These are phyloP conservation scores for Hypomontagnella monticulosa DNA, from an alignment of 495 filamentous ascomycete genomes.

Conservation along the genomic window DNA sequence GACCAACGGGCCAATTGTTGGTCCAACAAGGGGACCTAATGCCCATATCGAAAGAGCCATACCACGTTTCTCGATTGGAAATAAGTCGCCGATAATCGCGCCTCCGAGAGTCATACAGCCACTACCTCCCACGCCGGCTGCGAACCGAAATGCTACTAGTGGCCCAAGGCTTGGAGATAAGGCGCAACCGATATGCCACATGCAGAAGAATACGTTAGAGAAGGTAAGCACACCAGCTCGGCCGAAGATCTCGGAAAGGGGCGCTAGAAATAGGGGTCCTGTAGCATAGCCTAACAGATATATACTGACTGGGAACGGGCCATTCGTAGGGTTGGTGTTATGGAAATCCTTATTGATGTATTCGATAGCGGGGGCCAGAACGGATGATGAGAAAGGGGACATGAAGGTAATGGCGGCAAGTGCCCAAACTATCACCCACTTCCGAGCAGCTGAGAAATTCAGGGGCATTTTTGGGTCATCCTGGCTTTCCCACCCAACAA, in stretches of 20 bases:
- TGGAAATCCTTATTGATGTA: conserved; percentile 64
- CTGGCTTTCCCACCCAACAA: conserved; percentile 68
- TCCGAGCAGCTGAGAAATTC: conserved; percentile 69
- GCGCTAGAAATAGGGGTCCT: conserved; percentile 61
- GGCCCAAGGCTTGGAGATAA: conserved; percentile 65
- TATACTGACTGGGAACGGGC: conserved; percentile 52
- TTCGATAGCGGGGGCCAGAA: conserved; percentile 69
- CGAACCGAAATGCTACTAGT: conserved; percentile 72
- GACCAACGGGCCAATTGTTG: conserved; percentile 57
- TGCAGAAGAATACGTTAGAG: conserved; percentile 73
- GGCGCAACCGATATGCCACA: conserved; percentile 76
- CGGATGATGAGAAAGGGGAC: conserved; percentile 71
- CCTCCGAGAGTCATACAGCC: conserved; percentile 63
- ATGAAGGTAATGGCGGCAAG: conserved; percentile 64
- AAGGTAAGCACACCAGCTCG: conserved; percentile 68
- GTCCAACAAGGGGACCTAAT: conserved; percentile 54
- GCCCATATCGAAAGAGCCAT: conserved; percentile 65
- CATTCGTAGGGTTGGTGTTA: conserved; percentile 48
- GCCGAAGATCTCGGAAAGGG: conserved; percentile 80
- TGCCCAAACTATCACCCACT: conserved; percentile 74
- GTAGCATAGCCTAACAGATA: conserved; percentile 57
- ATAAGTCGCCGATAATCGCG: conserved; percentile 67
- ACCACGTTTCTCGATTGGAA: conserved; percentile 63
- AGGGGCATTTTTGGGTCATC: conserved; percentile 77
- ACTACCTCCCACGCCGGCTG: conserved; percentile 69